Conservation (phyloP, 176 grass and related monocot genomes). For the Rhipidocladum racemiflorum region DNA sequence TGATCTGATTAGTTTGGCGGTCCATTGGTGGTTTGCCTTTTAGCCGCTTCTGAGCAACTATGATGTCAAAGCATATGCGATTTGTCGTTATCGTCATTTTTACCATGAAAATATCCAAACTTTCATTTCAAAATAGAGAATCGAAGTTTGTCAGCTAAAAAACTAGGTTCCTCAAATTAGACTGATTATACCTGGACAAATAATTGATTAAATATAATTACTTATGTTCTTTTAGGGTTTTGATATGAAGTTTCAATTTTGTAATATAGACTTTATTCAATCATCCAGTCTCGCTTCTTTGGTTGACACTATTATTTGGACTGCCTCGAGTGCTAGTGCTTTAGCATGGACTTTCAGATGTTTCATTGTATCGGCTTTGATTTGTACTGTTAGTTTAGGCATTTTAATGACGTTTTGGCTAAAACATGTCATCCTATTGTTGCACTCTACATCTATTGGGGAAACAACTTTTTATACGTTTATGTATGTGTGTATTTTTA, state of each 20-base stretch:
- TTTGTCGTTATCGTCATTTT: neutral
- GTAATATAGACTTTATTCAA: neutral
- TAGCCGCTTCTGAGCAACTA: constrained; percentile 28
- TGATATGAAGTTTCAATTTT: neutral
- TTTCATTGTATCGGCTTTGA: neutral
- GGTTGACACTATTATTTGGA: neutral
- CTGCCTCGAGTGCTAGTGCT: neutral
- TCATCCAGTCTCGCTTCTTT: too few species aligned
- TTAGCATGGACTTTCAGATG: neutral
- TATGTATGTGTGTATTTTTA: neutral
- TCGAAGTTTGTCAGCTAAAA: neutral
- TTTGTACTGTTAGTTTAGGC: neutral
- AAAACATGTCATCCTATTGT: neutral
- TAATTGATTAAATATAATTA: neutral
- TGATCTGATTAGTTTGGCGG: constrained; percentile 27
- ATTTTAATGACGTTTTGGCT: neutral
- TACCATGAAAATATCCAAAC: neutral
- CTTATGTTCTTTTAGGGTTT: neutral
- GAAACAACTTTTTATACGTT: neutral
- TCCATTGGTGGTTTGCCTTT: neutral
- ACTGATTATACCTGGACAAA: neutral
- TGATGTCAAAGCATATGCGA: neutral
- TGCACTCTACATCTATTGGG: neutral
- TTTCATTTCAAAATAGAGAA: neutral
- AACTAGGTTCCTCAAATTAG: neutral